Percentiles rank a stretch among this genome's conserved stretches.
These are phyloP conservation scores for Protea cynaroides DNA, from an alignment of 164 flowering plant genomes.

Conservation along the genomic window DNA sequence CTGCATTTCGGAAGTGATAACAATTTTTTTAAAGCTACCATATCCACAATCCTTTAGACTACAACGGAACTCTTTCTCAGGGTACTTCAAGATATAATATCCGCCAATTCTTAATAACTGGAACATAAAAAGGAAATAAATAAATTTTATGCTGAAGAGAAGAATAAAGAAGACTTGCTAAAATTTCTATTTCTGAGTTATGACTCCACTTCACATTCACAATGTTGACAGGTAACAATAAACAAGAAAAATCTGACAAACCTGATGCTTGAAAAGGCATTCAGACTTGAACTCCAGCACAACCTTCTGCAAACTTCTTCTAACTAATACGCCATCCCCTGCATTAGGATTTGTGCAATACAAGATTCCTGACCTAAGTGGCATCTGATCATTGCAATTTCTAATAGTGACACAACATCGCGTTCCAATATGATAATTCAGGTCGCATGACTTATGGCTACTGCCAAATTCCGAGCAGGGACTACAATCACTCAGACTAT, in stretches of 20 bases:
- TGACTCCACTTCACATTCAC: background rate
- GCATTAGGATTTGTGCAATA: constrained; percentile 12
- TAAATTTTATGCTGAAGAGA: background rate
- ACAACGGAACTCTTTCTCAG: constrained; percentile 27
- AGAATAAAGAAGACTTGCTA: background rate
- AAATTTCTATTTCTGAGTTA: background rate
- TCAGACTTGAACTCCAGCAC: constrained; percentile 64
- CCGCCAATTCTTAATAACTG: constrained; percentile 61
- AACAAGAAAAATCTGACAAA: constrained; percentile 15
- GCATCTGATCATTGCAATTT: constrained; percentile 13
- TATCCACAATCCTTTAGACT: constrained; percentile 12
- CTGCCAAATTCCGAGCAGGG: constrained; percentile 4
- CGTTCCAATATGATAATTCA: constrained; percentile 20
- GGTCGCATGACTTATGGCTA: constrained; percentile 6
- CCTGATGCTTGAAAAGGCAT: constrained; percentile 47
- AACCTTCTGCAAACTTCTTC: constrained; percentile 24
- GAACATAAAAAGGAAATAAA: constrained; percentile 14
- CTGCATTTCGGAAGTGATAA: constrained; percentile 29
- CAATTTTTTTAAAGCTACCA: constrained; percentile 22
- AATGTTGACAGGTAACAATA: background rate
- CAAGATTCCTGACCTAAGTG: constrained; percentile 31
- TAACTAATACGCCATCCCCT: constrained; percentile 9
- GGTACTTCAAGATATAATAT: constrained; percentile 49
- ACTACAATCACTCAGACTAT: background rate
- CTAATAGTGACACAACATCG: constrained; percentile 33